Conservation (phyloP, 2,329 filamentous ascomycete genomes). For the Neocatenulostroma microsporum region DNA sequence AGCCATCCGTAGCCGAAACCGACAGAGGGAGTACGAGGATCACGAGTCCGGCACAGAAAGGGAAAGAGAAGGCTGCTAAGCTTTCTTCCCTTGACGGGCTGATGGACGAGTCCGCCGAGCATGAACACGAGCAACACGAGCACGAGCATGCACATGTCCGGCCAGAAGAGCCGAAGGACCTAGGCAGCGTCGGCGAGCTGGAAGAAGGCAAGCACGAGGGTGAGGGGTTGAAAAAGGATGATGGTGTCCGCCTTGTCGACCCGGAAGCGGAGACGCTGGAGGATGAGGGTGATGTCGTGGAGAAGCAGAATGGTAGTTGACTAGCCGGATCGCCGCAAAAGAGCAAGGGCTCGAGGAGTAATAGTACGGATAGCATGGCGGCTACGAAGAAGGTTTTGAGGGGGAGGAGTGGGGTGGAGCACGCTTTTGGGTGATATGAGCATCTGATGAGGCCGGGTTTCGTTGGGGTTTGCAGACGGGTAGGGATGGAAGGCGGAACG, state of each 20-base stretch:
- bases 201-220: slow-evolving; percentile 2
- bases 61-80: slow-evolving; percentile 8
- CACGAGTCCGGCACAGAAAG: slow-evolving; percentile 8
- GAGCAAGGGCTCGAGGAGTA: neutral
- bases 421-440: too few relatives aligned
- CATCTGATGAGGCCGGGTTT: too few relatives aligned
- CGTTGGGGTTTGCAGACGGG: too few relatives aligned
- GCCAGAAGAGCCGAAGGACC: too few relatives aligned
- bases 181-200: neutral
- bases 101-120: slow-evolving; percentile 9
- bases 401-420: slow-evolving; percentile 4
- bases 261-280: slow-evolving; percentile 1
- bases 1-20: slow-evolving; percentile 2
- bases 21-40: neutral
- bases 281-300: neutral
- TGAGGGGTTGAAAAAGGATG: neutral
- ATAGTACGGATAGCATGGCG: neutral
- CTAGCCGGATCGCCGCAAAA: neutral
- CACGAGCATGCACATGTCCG: too few relatives aligned
- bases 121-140: too few relatives aligned
- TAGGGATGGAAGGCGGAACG: too few relatives aligned
- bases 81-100: slow-evolving; percentile 7
- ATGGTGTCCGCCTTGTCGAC: slow-evolving; percentile 4
- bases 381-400: slow-evolving; percentile 1
- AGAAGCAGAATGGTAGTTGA: slow-evolving; percentile 1